phyloP scores from a whole-genome alignment of 306 rosid genomes.

The Begonia fuchsioides region DNA sequence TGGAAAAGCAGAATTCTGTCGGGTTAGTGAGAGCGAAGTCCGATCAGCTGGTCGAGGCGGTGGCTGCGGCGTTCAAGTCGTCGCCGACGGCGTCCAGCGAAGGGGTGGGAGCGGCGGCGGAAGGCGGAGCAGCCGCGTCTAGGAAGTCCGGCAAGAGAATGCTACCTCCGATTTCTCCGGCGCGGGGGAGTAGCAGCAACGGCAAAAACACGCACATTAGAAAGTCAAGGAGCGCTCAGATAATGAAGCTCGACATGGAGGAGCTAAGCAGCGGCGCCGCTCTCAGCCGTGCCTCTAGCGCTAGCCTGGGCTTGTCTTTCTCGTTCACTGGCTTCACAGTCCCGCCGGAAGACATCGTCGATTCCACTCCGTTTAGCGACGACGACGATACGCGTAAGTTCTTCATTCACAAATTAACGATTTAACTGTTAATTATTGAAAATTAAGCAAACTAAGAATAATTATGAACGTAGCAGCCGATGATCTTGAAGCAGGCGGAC shows the following conservation, averaged over 20 bases:
- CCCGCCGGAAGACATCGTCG: conserved; percentile 77
- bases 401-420: background rate
- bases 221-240: conserved; percentile 76
- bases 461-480: conserved; percentile 37
- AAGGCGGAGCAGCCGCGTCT: conserved; percentile 25
- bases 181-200: conserved; percentile 16
- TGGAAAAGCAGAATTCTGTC: conserved; percentile 37
- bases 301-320: conserved; percentile 87
- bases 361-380: conserved; percentile 77
- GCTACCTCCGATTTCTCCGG: conserved; percentile 42
- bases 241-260: conserved; percentile 53
- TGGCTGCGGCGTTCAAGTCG: conserved; percentile 41
- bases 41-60: conserved; percentile 57
- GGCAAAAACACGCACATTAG: conserved; percentile 68
- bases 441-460: too few species aligned
- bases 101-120: conserved; percentile 4
- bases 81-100: conserved; percentile 12
- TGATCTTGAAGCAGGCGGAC: conserved; percentile 70
- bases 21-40: conserved; percentile 50
- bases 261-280: conserved; percentile 73
- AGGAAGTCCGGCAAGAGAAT: conserved; percentile 66
- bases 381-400: conserved; percentile 61
- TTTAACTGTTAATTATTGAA: too few species aligned
- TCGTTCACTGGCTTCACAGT: conserved; percentile 83
- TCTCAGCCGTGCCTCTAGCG: conserved; percentile 91